Evolutionary conservation across 2,329 filamentous ascomycete genomes (phyloP).

Genomic region (Botrytis tulipae): DNA sequence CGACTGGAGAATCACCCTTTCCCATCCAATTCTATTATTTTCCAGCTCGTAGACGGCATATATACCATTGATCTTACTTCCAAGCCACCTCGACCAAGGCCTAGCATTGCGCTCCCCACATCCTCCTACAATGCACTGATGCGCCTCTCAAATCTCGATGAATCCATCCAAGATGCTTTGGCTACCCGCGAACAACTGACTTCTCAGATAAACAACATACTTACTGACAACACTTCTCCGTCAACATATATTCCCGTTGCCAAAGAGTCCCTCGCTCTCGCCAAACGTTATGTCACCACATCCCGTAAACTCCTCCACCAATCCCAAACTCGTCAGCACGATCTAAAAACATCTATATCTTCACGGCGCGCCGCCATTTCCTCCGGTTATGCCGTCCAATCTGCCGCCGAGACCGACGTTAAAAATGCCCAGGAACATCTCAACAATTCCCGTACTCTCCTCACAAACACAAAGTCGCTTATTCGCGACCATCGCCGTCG

Average conservation of each 20-base stretch:
- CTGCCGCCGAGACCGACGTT: conserved; percentile 59
- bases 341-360: conserved; percentile 65
- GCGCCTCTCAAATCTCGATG: conserved; percentile 82
- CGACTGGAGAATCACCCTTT: conserved; percentile 68
- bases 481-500: conserved; percentile 85
- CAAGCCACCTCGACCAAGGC: conserved; percentile 47
- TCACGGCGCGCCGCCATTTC: conserved; percentile 67
- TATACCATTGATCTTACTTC: conserved; percentile 72
- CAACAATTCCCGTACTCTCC: conserved; percentile 51
- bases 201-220: conserved; percentile 68
- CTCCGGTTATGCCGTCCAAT: conserved; percentile 59
- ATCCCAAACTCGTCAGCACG: conserved; percentile 61
- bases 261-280: conserved; percentile 49
- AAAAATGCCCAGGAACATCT: conserved; percentile 60
- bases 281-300: conserved; percentile 54
- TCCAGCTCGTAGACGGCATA: conserved; percentile 82
- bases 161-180: conserved; percentile 86
- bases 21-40: conserved; percentile 78
- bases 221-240: conserved; percentile 43
- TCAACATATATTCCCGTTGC: conserved; percentile 48
- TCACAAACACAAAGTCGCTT: conserved; percentile 58
- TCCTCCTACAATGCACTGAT: conserved; percentile 87
- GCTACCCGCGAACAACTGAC: conserved; percentile 72
- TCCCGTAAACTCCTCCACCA: conserved; percentile 66
- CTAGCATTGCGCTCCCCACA: conserved; percentile 54